Conservation (phyloP, 495 filamentous ascomycete species). For the Xeromyces bisporus region DNA sequence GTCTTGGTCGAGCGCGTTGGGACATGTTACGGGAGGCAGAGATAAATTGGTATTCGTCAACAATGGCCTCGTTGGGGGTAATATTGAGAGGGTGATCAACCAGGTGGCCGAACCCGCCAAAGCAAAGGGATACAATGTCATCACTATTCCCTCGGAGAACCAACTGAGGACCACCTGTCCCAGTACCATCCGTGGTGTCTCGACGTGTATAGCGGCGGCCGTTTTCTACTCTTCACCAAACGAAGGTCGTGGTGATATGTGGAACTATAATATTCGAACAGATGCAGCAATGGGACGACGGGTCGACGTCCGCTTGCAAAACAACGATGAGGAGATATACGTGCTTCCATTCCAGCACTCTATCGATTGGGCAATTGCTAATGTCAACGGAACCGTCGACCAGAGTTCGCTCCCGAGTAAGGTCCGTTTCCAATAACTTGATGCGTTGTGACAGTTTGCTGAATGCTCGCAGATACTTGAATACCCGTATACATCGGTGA, state of each 20-base stretch:
- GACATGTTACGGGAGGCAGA: conserved; percentile 29
- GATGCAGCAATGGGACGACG: conserved; percentile 46
- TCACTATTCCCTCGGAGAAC: conserved; percentile 30
- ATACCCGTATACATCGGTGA: conserved; percentile 57
- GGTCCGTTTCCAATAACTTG: conserved; percentile 4
- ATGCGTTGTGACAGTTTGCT: neutral
- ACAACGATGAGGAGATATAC: conserved; percentile 58
- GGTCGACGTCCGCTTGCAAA: conserved; percentile 38
- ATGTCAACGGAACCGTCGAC: conserved; percentile 24
- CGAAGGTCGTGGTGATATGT: conserved; percentile 45
- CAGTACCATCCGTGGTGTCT: conserved; percentile 52
- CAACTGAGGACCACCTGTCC: conserved; percentile 45
- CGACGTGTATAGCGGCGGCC: conserved; percentile 56
- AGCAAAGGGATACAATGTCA: conserved; percentile 36
- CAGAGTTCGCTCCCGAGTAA: conserved; percentile 22
- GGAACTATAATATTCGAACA: conserved; percentile 72
- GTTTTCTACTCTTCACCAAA: conserved; percentile 55
- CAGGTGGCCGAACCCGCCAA: conserved; percentile 34
- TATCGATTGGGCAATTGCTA: conserved; percentile 55
- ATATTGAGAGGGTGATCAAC: conserved; percentile 56
- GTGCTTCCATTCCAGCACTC: conserved; percentile 61
- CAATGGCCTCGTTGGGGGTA: conserved; percentile 48
- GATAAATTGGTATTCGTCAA: conserved; percentile 67
- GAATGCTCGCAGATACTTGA: conserved; percentile 27
- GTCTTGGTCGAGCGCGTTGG: conserved; percentile 41